These are phyloP conservation scores for Diphasiastrum complanatum DNA, from an alignment of 83 land plant genomes.

Conservation along the genomic window DNA sequence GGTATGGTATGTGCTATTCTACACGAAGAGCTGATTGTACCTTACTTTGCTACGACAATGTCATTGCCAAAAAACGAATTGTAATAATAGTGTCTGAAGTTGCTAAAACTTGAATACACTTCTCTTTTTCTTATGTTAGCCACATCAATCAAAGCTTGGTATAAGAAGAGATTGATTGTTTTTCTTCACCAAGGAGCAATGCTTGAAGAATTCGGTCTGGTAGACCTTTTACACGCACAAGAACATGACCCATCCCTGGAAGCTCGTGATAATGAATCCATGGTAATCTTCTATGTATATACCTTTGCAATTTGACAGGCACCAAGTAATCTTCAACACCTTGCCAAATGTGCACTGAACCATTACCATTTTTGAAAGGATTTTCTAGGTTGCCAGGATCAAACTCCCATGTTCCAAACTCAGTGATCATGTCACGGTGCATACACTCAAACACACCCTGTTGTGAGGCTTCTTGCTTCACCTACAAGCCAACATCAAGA, in stretches of 20 bases:
- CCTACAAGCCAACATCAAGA: too few relatives aligned
- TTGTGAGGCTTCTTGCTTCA: not conserved
- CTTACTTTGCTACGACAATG: too few relatives aligned
- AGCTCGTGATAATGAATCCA: slow-evolving; percentile 6
- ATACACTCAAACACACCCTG: not conserved
- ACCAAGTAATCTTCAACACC: slow-evolving; percentile 5
- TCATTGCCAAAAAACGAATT: too few relatives aligned
- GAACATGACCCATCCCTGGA: not conserved
- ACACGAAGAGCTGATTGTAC: too few relatives aligned
- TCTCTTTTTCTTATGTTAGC: too few relatives aligned
- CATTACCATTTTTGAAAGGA: not conserved
- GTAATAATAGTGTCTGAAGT: too few relatives aligned
- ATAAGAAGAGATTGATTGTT: too few relatives aligned
- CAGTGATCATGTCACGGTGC: not conserved
- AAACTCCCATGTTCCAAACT: slow-evolving; percentile 6
- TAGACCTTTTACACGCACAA: not conserved
- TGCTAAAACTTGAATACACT: too few relatives aligned
- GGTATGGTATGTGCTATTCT: too few relatives aligned
- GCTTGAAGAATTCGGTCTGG: not conserved
- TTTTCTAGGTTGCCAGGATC: not conserved
- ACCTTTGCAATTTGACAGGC: not conserved
- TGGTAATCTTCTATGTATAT: not conserved
- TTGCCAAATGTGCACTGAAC: slow-evolving; percentile 4
- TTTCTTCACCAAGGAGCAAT: too few relatives aligned
- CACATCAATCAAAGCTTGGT: too few relatives aligned